A percentile compares a stretch with the other conserved stretches of the same genome.
Evolutionary conservation across 495 filamentous ascomycete species (phyloP).

Genomic region (Lentithecium fluviatile): DNA sequence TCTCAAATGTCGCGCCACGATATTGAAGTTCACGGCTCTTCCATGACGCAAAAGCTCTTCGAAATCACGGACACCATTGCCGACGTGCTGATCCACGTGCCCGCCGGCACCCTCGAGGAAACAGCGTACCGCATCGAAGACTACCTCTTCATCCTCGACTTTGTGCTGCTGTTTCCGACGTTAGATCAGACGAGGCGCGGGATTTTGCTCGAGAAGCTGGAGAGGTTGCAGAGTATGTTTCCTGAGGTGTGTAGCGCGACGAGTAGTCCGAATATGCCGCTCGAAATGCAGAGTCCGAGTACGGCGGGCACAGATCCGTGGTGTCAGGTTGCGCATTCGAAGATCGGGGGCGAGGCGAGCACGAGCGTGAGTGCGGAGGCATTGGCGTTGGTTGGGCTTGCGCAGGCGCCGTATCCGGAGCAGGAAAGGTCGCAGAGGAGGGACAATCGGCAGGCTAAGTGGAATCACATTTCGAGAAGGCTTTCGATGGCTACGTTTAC

Average conservation of each 20-base stretch:
- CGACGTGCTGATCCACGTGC: constrained; percentile 49
- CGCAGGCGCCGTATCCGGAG: neutral
- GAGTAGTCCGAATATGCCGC: constrained; percentile 9
- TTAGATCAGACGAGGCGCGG: constrained; percentile 14
- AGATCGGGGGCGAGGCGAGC: constrained; percentile 7
- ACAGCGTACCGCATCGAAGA: constrained; percentile 26
- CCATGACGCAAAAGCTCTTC: constrained; percentile 59
- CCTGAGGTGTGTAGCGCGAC: constrained; percentile 12
- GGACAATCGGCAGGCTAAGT: constrained; percentile 1
- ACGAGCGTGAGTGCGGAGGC: neutral
- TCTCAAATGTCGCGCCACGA: constrained; percentile 52
- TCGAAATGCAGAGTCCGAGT: constrained; percentile 6
- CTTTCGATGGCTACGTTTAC: constrained; percentile 8
- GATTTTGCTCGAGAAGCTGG: constrained; percentile 30
- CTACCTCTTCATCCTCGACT: constrained; percentile 31
- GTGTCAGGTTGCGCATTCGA: constrained; percentile 16
- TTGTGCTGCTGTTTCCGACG: constrained; percentile 25
- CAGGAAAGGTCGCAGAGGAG: neutral
- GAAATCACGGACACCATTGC: constrained; percentile 57
- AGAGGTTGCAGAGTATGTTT: constrained; percentile 22
- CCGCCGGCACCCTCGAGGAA: constrained; percentile 28
- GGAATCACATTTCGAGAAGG: constrained; percentile 13
- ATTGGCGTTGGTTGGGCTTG: neutral
- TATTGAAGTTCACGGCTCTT: constrained; percentile 61
- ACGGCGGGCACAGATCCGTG: constrained; percentile 8